Percentiles rank a stretch among this genome's conserved stretches.
Conservation (phyloP, 768 basidiomycete species). For the Suillus hirtellus region DNA sequence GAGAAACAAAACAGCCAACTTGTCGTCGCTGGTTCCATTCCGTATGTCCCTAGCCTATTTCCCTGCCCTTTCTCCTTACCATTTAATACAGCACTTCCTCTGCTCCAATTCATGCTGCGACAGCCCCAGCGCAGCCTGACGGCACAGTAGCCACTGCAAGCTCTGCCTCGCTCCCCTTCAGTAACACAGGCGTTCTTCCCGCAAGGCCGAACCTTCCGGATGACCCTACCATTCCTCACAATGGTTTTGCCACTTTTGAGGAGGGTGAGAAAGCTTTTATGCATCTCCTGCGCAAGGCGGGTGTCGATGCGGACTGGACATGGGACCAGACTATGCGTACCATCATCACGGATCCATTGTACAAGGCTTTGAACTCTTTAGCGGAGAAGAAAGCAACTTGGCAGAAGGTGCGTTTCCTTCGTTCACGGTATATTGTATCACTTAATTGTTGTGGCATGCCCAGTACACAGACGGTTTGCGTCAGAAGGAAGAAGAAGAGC, state of each 20-base stretch:
- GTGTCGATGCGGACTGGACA: constrained; percentile 89
- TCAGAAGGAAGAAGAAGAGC: constrained; percentile 83
- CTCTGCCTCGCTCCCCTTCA: constrained; percentile 60
- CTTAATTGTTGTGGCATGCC: constrained; percentile 16
- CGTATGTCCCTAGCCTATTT: constrained; percentile 19
- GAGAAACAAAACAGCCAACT: constrained; percentile 48
- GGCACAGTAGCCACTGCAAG: constrained; percentile 47
- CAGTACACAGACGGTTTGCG: constrained; percentile 75
- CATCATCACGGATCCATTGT: constrained; percentile 96
- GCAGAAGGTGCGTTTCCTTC: constrained; percentile 69
- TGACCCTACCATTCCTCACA: constrained; percentile 86
- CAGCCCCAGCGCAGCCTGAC: constrained; percentile 40
- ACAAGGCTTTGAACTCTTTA: constrained; percentile 89
- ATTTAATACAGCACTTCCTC: constrained; percentile 30
- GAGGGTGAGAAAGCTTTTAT: constrained; percentile 95
- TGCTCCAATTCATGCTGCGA: constrained; percentile 52
- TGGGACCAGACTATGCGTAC: constrained; percentile 99
- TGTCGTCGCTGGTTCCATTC: constrained; percentile 31
- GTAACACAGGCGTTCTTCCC: constrained; percentile 61
- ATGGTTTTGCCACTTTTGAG: constrained; percentile 81
- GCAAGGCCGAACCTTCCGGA: constrained; percentile 80
- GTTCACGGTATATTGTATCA: neutral
- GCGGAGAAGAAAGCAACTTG: constrained; percentile 94
- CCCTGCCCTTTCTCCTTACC: constrained; percentile 7
- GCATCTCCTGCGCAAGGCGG: constrained; percentile 84